Base-by-base conservation (phyloP, 208 protist species). In the Crithidia brevicula region DNA sequence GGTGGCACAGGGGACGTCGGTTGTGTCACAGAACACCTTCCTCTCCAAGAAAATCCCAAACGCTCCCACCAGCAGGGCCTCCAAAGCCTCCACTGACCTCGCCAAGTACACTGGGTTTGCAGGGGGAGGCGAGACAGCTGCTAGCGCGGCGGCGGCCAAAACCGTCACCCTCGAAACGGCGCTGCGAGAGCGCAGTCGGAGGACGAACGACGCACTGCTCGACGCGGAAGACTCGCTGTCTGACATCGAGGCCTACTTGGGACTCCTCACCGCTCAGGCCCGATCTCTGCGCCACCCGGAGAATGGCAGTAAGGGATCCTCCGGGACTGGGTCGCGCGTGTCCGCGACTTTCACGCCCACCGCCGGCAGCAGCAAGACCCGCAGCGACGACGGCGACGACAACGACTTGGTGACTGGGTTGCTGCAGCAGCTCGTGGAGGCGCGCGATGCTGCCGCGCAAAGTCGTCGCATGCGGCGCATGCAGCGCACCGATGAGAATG, bases 161-260 rank as follows among this genome's bases (percentile, higher is more conserved):
- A 22, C 20, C 18, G 27, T 69, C 31, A 69, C 69, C n/a, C 61
- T 75, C 22, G 45, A 58, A 22, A 57, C 22, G 22, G 34, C 59
- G 45, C 53, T 75, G 31, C 69, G 52, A 20, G 69, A 47, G n/a
- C 69, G 61, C 45, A 47, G 27, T 18, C 43, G 30, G 51, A 15
- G 28, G 34, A 36, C 30, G 22, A 27, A 5, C 34, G 53, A 33
- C 9, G 10, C 51, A 4, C 23, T 51, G 13, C 18, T 34, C 0
- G 33, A 33, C 27, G 50, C 34, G 15, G 69, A 69, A 25, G 69
- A 75, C 30, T 69, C 69, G 25, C 45, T 75, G 40, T 49, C 69
- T 11, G 69, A 75, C 47, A 69, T 75, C 13, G 69, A 75, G 45
- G 60, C 61, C 25, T 75, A 63, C 40, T 45, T 75, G 16, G 69